Evolutionary conservation across 345 rosid species (phyloP).

Genomic region (Eutrema yunnanense): DNA sequence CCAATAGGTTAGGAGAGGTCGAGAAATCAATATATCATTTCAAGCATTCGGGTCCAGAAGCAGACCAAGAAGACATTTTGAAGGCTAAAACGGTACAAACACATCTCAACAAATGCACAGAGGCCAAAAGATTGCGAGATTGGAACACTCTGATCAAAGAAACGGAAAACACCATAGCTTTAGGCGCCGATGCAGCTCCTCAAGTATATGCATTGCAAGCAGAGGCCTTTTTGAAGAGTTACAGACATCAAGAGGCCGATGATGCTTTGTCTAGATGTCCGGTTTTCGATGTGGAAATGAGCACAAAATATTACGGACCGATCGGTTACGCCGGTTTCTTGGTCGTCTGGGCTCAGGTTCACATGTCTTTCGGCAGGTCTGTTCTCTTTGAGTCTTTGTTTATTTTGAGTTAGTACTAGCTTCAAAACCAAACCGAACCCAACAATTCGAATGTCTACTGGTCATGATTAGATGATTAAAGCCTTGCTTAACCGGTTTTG

Average conservation of each 20-base stretch:
- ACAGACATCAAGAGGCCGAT: slow-evolving; percentile 73
- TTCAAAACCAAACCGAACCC: too few species aligned
- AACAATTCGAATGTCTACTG: neutral
- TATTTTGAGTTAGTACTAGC: too few species aligned
- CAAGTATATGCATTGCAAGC: slow-evolving; percentile 90
- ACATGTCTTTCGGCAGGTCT: slow-evolving; percentile 81
- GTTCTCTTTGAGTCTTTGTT: slow-evolving; percentile 7
- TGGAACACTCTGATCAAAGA: slow-evolving; percentile 62
- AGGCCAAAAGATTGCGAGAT: slow-evolving; percentile 56
- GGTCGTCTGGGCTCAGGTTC: slow-evolving; percentile 66
- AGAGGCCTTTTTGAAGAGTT: slow-evolving; percentile 66
- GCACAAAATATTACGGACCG: slow-evolving; percentile 70
- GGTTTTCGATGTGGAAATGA: slow-evolving; percentile 44
- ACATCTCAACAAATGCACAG: slow-evolving; percentile 62
- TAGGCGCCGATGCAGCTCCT: slow-evolving; percentile 80
- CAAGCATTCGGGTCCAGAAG: slow-evolving; percentile 77
- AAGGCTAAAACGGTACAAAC: slow-evolving; percentile 55
- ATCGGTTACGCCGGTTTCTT: slow-evolving; percentile 64
- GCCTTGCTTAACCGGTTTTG: neutral
- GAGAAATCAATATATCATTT: slow-evolving; percentile 78
- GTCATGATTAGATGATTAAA: neutral
- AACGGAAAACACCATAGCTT: slow-evolving; percentile 47
- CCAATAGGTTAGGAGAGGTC: slow-evolving; percentile 68
- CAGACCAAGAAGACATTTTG: slow-evolving; percentile 55
- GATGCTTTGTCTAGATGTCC: slow-evolving; percentile 52